These are phyloP conservation scores for Tilletia setariae DNA, from an alignment of 1,284 basidiomycete genomes.

Conservation along the genomic window DNA sequence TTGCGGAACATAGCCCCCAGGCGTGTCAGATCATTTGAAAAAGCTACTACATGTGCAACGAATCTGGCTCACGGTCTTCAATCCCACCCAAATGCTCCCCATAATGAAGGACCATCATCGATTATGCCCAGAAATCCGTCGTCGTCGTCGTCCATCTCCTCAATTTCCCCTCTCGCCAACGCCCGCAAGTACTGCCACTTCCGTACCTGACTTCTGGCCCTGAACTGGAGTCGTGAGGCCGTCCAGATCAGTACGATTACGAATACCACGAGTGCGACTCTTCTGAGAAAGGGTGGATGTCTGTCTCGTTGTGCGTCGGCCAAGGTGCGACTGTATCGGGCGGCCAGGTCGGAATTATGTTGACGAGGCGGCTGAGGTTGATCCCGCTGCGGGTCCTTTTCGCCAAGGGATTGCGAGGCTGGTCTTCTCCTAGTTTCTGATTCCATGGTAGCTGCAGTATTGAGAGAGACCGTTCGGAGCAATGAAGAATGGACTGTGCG, in stretches of 20 bases:
- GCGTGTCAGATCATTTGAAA: no score
- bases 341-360: slow-evolving; percentile 9
- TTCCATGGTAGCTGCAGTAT: not conserved
- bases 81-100: no score
- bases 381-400: not conserved
- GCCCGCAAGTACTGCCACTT: not conserved
- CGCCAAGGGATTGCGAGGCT: not conserved
- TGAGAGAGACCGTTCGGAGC: not conserved
- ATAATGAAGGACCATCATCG: no score
- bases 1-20: no score
- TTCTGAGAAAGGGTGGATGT: not conserved
- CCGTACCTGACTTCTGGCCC: slow-evolving; percentile 1
- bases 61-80: no score
- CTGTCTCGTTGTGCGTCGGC: not conserved
- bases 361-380: slow-evolving; percentile 2
- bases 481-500: not conserved
- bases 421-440: not conserved
- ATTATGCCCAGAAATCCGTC: no score
- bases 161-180: not conserved
- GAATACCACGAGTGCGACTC: not conserved
- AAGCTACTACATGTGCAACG: no score
- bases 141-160: not conserved
- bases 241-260: not conserved
- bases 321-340: slow-evolving; percentile 5
- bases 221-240: slow-evolving; percentile 4